phyloP scores from a whole-genome alignment of 2,329 filamentous ascomycete species.

The Fusarium sp. region DNA sequence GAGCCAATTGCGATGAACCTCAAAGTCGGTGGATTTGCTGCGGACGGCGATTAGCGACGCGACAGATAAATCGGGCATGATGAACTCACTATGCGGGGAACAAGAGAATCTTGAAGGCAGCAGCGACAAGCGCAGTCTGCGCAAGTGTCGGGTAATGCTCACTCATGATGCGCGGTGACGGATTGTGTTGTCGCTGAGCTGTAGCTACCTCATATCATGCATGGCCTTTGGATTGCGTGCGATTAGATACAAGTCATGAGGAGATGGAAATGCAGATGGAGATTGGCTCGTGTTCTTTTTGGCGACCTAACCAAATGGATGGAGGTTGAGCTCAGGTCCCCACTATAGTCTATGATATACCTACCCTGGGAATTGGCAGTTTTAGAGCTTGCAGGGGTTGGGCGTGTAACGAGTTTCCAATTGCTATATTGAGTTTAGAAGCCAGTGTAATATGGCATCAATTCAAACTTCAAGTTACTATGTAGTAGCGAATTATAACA shows the following conservation, averaged over 20 bases:
- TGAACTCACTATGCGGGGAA: conserved; percentile 90
- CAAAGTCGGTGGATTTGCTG: conserved; percentile 98
- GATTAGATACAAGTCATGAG: conserved; percentile 34
- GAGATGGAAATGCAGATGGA: conserved; percentile 15
- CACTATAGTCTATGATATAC: conserved; percentile 23
- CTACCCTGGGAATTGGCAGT: conserved; percentile 19
- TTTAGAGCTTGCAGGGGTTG: conserved; percentile 1
- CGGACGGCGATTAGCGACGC: conserved; percentile 5
- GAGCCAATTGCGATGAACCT: conserved; percentile 98
- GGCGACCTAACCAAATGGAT: background rate
- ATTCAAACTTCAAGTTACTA: background rate
- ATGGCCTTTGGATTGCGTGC: conserved; percentile 33
- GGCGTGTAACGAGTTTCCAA: background rate
- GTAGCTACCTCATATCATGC: conserved; percentile 41
- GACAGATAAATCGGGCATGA: background rate
- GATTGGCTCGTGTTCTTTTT: conserved; percentile 41
- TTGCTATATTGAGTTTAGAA: background rate
- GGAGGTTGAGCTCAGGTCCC: conserved; percentile 6
- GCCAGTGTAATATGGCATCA: background rate
- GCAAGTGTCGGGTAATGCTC: conserved; percentile 87
- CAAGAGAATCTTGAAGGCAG: conserved; percentile 89
- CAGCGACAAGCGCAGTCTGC: conserved; percentile 87
- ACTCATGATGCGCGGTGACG: conserved; percentile 67
- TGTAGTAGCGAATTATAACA: background rate
- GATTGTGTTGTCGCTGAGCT: conserved; percentile 28